Percentiles rank a stretch among this genome's conserved stretches.
Conservation (phyloP, 2,329 filamentous ascomycete species). For the Colletotrichum limetticola region DNA sequence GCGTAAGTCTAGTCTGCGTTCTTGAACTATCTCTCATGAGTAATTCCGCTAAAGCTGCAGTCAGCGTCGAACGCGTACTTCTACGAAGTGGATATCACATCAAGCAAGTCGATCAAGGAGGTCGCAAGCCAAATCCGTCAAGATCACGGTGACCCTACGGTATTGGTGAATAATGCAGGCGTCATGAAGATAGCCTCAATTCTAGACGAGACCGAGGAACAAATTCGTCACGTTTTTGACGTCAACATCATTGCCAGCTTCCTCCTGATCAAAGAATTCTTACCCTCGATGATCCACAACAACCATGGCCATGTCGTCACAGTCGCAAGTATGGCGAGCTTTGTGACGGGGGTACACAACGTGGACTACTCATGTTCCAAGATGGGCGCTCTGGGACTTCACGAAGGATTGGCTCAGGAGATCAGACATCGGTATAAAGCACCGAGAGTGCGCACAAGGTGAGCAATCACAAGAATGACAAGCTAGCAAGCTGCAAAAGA, state of each 20-base stretch:
- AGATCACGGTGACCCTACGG: constrained; percentile 45
- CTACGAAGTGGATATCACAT: constrained; percentile 25
- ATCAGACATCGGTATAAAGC: constrained; percentile 48
- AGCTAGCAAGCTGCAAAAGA: too few species aligned
- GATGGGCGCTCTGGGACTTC: constrained; percentile 61
- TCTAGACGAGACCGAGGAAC: constrained; percentile 50
- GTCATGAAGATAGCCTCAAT: constrained; percentile 50
- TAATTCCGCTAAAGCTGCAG: neutral
- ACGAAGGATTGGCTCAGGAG: constrained; percentile 58
- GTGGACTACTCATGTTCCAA: constrained; percentile 64
- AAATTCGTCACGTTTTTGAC: constrained; percentile 56
- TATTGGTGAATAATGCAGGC: constrained; percentile 50
- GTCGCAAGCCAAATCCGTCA: constrained; percentile 54
- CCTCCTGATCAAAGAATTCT: constrained; percentile 56
- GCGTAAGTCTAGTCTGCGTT: neutral
- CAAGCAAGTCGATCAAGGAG: constrained; percentile 45
- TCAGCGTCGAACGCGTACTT: constrained; percentile 25
- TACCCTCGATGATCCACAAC: constrained; percentile 56
- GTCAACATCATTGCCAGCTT: constrained; percentile 61
- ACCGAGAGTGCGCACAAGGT: constrained; percentile 48
- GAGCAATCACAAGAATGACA: neutral
- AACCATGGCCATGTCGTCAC: constrained; percentile 65
- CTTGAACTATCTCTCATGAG: neutral
- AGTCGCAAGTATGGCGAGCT: constrained; percentile 62
- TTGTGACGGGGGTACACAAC: constrained; percentile 56